A percentile compares a stretch with the other conserved stretches of the same genome.
Conservation (phyloP, 129 eudicot species). For the Arctium minus region DNA sequence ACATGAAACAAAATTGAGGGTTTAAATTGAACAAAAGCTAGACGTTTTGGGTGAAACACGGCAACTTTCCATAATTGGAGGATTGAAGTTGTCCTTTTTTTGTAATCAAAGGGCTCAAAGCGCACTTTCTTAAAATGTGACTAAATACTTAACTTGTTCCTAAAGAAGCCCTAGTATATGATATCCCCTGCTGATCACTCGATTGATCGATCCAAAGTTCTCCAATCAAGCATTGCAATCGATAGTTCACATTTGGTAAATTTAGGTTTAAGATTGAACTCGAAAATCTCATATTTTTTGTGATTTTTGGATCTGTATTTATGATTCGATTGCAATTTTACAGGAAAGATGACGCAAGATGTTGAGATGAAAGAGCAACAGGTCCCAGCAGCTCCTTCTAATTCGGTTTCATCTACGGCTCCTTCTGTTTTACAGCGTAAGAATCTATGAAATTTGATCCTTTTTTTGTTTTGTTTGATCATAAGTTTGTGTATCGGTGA, state of each 20-base stretch:
- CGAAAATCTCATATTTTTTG: not conserved
- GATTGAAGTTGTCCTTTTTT: not conserved
- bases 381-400: slow-evolving; percentile 49
- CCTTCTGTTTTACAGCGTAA: slow-evolving; percentile 65
- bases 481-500: not conserved
- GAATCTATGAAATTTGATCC: not conserved
- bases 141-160: slow-evolving; percentile 28
- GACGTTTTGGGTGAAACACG: not conserved
- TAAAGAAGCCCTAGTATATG: slow-evolving; percentile 19
- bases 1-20: not conserved
- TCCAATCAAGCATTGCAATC: slow-evolving; percentile 13
- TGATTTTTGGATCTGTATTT: not conserved
- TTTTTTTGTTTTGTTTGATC: not conserved
- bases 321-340: slow-evolving; percentile 6
- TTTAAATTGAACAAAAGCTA: not conserved
- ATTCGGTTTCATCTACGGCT: slow-evolving; percentile 40
- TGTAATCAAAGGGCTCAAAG: not conserved
- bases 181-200: slow-evolving; percentile 2
- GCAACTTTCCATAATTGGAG: not conserved
- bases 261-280: not conserved
- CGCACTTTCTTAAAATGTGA: not conserved
- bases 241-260: not conserved
- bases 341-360: slow-evolving; percentile 73
- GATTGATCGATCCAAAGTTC: not conserved
- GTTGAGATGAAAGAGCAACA: slow-evolving; percentile 77